A percentile compares a stretch with the other conserved stretches of the same genome.
Conservation (phyloP, 1,284 basidiomycete genomes). For the Xerocomus cyaneibrunnescens region DNA sequence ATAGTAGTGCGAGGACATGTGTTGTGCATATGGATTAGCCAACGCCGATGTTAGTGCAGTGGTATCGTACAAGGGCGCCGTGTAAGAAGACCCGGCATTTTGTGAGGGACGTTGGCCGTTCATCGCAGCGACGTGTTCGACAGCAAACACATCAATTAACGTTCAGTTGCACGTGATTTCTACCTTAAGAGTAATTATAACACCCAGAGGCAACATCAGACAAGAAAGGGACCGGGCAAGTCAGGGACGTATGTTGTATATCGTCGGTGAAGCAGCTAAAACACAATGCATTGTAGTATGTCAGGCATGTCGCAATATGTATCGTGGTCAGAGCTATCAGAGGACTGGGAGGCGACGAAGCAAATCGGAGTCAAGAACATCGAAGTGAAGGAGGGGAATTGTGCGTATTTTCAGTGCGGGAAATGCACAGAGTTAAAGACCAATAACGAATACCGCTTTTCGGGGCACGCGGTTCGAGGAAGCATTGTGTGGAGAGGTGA, state of each 20-base stretch:
- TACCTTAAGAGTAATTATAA: constrained; percentile 1
- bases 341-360: constrained; percentile 19
- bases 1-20: constrained; percentile 52
- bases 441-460: constrained; percentile 28
- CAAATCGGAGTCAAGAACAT: constrained; percentile 34
- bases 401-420: constrained; percentile 29
- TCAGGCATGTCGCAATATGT: constrained; percentile 33
- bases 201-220: constrained; percentile 10
- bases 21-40: constrained; percentile 42
- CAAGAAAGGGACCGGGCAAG: constrained; percentile 12
- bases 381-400: constrained; percentile 20
- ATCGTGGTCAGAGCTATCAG: constrained; percentile 29
- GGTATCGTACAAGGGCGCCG: constrained; percentile 22
- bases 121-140: constrained; percentile 11
- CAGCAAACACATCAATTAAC: neutral
- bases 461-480: constrained; percentile 10
- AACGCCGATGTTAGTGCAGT: constrained; percentile 35
- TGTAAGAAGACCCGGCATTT: constrained; percentile 7
- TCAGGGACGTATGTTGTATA: constrained; percentile 33
- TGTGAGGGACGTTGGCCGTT: constrained; percentile 13
- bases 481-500: constrained; percentile 14
- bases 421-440: constrained; percentile 28
- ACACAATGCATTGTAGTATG: constrained; percentile 39
- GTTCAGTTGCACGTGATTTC: constrained; percentile 26
- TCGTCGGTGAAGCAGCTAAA: constrained; percentile 31